Conservation (phyloP, 805 yeast species). For the Candida yuanshanica region DNA sequence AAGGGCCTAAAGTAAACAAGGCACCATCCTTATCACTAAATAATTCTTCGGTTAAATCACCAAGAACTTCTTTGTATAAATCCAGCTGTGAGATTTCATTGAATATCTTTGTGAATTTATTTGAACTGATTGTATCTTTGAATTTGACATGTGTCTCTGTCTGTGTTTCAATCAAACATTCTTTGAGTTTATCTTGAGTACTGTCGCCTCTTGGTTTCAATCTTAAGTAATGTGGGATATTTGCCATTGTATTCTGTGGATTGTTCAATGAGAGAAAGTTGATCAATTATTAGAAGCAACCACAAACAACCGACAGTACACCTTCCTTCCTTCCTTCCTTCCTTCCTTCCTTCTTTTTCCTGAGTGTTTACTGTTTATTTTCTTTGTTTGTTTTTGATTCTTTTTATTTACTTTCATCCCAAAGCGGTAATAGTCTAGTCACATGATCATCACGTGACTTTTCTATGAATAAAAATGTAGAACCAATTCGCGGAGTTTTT, state of each 20-base stretch:
- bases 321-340: too few species aligned
- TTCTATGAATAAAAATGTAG: too few species aligned
- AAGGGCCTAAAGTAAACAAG: constrained; percentile 46
- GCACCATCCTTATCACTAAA: constrained; percentile 34
- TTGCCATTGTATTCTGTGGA: too few species aligned
- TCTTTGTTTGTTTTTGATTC: neutral
- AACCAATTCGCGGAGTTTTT: neutral
- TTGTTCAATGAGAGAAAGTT: too few species aligned
- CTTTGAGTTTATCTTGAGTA: constrained; percentile 8
- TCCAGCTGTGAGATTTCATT: constrained; percentile 29
- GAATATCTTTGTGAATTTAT: constrained; percentile 29
- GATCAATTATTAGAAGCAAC: too few species aligned
- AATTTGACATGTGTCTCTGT: constrained; percentile 20
- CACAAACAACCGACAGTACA: too few species aligned
- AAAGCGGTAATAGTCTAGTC: constrained; percentile 6
- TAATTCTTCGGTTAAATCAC: constrained; percentile 15
- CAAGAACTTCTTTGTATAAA: constrained; percentile 27
- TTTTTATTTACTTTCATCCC: constrained; percentile 11
- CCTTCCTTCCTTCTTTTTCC: too few species aligned
- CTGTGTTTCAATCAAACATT: constrained; percentile 21
- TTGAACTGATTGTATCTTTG: constrained; percentile 21
- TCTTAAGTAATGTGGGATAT: constrained; percentile 33
- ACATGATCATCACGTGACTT: too few species aligned
- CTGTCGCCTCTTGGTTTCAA: constrained; percentile 28
- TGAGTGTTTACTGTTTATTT: neutral